phyloP scores from a whole-genome alignment of 306 rosid species.

The Mucuna pruriens region DNA sequence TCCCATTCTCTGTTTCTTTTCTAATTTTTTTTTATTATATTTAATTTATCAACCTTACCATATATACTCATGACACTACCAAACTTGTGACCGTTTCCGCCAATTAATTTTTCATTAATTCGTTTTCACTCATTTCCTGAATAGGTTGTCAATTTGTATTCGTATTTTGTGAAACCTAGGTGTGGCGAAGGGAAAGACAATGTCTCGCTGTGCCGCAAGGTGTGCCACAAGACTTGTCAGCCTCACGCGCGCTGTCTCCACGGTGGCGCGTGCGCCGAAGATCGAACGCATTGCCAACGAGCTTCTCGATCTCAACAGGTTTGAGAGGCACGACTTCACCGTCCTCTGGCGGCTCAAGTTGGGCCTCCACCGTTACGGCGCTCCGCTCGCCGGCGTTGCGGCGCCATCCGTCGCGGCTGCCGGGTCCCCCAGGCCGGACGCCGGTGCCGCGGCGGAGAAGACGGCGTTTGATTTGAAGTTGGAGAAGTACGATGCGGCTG shows the following conservation, averaged over 20 bases:
- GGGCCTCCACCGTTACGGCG: slow-evolving; percentile 49
- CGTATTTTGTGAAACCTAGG: neutral
- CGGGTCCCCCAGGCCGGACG: neutral
- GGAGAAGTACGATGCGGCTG: slow-evolving; percentile 55
- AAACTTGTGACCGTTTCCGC: no score
- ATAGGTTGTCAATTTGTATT: neutral
- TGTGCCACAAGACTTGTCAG: neutral
- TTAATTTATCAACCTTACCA: no score
- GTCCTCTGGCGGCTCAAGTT: slow-evolving; percentile 56
- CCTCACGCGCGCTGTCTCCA: slow-evolving; percentile 34
- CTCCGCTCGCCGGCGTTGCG: slow-evolving; percentile 36
- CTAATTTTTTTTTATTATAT: no score
- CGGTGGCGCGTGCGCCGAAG: slow-evolving; percentile 32
- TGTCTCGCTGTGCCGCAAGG: slow-evolving; percentile 5
- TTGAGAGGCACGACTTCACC: slow-evolving; percentile 56
- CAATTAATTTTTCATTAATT: no score
- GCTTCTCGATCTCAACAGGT: slow-evolving; percentile 41
- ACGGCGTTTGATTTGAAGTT: slow-evolving; percentile 52
- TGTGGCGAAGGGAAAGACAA: neutral
- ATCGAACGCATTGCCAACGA: slow-evolving; percentile 47
- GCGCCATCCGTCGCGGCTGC: neutral
- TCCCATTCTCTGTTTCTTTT: no score
- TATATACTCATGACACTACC: no score
- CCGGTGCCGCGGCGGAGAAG: slow-evolving; percentile 34
- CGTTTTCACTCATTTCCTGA: no score